Evolutionary conservation across 805 yeast species (phyloP).

Genomic region (Saccharomycopsis sp.): DNA sequence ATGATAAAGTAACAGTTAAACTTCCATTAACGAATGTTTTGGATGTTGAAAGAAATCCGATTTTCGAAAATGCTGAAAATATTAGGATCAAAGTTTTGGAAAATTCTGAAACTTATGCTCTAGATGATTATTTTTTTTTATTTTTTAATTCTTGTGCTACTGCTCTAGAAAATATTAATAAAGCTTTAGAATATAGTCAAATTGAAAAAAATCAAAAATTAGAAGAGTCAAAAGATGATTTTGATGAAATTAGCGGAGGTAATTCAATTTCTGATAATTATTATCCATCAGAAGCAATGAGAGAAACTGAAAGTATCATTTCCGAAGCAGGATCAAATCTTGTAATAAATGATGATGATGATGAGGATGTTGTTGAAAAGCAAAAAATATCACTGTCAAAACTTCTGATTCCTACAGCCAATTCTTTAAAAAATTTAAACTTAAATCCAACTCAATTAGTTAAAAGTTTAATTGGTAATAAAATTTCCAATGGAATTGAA

Average conservation of each 20-base stretch:
- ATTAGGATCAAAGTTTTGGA: constrained; percentile 54
- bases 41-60: constrained; percentile 45
- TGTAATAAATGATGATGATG: constrained; percentile 2
- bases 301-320: background rate
- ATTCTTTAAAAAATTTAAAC: constrained; percentile 9
- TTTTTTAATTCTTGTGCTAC: constrained; percentile 36
- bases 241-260: background rate
- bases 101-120: constrained; percentile 37
- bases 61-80: constrained; percentile 47
- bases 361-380: background rate
- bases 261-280: constrained; percentile 7
- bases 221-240: background rate
- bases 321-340: background rate
- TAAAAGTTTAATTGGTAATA: constrained; percentile 10
- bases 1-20: constrained; percentile 64
- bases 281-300: constrained; percentile 5
- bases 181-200: constrained; percentile 4
- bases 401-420: too few relatives aligned
- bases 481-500: constrained; percentile 25
- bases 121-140: constrained; percentile 64
- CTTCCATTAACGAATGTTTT: constrained; percentile 63
- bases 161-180: constrained; percentile 12
- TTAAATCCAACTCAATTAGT: constrained; percentile 12
- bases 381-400: too few relatives aligned
- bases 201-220: background rate